Percentiles rank a stretch among this genome's conserved stretches.
phyloP scores from a whole-genome alignment of 441 rosid genomes.

The Cnidoscolus chayamansa region DNA sequence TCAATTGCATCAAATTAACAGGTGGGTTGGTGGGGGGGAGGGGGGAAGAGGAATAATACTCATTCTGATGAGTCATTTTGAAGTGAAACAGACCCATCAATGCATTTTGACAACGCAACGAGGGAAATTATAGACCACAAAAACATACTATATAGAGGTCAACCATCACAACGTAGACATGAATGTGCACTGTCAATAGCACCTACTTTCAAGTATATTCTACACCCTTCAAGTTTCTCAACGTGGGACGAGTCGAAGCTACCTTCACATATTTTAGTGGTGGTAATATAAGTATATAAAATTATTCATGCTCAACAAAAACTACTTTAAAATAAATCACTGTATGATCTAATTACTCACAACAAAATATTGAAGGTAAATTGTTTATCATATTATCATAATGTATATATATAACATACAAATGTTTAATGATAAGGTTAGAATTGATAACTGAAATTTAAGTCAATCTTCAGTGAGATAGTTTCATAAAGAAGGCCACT shows the following conservation, averaged over 20 bases:
- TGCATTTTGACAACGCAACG: neutral
- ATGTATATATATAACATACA: neutral
- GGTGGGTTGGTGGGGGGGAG: neutral
- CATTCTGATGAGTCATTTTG: neutral
- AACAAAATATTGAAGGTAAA: neutral
- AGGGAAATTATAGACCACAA: neutral
- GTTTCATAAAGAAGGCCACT: conserved; percentile 23
- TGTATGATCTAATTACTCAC: too few relatives aligned
- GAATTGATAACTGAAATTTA: neutral
- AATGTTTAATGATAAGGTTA: neutral
- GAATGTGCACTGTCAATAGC: neutral
- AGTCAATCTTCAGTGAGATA: neutral
- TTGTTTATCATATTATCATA: neutral
- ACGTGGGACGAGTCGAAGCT: neutral
- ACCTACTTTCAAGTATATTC: neutral
- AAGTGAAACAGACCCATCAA: neutral
- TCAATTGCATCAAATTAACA: neutral
- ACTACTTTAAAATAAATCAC: too few relatives aligned
- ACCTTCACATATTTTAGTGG: neutral
- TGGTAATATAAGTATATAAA: neutral
- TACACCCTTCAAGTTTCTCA: neutral
- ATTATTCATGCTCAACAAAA: too few relatives aligned
- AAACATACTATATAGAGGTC: neutral
- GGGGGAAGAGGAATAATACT: neutral
- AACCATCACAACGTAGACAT: neutral